Percentiles rank a stretch among this genome's conserved stretches.
Evolutionary conservation across 495 filamentous ascomycete genomes (phyloP).

Genomic region (Penicillium goetzii): DNA sequence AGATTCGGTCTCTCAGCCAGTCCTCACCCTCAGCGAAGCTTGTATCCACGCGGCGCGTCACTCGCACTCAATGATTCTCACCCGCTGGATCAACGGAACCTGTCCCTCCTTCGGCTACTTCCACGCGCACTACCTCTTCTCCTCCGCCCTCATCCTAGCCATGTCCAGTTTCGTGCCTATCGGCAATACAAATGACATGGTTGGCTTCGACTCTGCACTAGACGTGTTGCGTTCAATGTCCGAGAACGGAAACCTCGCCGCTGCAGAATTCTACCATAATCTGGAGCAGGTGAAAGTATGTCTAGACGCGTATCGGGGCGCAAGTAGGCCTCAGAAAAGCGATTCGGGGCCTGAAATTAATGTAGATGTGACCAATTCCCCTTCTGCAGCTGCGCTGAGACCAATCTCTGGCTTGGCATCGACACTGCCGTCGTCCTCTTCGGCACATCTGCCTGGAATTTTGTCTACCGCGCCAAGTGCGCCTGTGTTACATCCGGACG

Average conservation of each 20-base stretch:
- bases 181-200: constrained; percentile 41
- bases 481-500: constrained; percentile 9
- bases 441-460: constrained; percentile 1
- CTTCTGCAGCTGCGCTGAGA: constrained; percentile 3
- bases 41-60: constrained; percentile 51
- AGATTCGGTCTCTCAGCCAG: constrained; percentile 42
- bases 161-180: constrained; percentile 50
- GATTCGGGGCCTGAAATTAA: background rate
- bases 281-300: constrained; percentile 43
- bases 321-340: background rate
- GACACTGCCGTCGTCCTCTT: background rate
- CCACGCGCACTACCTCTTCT: constrained; percentile 53
- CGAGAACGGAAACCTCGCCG: constrained; percentile 48
- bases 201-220: constrained; percentile 44
- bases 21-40: constrained; percentile 48
- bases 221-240: constrained; percentile 47
- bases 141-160: constrained; percentile 44
- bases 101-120: constrained; percentile 52
- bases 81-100: constrained; percentile 49
- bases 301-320: constrained; percentile 32
- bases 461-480: constrained; percentile 2
- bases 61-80: constrained; percentile 48
- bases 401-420: background rate
- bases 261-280: constrained; percentile 45
- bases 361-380: background rate